These are phyloP conservation scores for Mucor lusitanicus DNA, from an alignment of 371 early-diverging fungal species.

Conservation along the genomic window DNA sequence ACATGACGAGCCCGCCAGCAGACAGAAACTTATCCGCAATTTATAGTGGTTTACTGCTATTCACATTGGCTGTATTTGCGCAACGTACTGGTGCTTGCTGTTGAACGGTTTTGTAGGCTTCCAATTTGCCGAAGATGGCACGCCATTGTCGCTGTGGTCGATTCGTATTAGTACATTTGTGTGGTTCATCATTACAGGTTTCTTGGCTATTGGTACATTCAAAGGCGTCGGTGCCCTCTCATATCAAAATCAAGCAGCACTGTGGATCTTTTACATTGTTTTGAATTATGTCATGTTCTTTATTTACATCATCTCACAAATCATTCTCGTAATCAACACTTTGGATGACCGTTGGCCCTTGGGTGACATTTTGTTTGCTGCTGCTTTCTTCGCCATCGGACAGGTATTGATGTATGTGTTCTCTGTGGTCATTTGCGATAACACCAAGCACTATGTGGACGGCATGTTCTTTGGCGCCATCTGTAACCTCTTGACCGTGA, in stretches of 20 bases:
- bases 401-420: conserved; percentile 82
- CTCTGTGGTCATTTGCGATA: conserved; percentile 78
- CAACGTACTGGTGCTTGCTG: conserved; percentile 89
- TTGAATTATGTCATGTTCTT: conserved; percentile 83
- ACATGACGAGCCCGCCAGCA: conserved; percentile 1
- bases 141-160: conserved; percentile 86
- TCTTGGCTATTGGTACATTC: conserved; percentile 88
- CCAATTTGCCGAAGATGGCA: conserved; percentile 97
- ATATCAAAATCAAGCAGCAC: conserved; percentile 50
- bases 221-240: conserved; percentile 64
- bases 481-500: conserved; percentile 89
- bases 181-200: conserved; percentile 81
- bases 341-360: conserved; percentile 97
- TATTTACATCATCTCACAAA: conserved; percentile 88
- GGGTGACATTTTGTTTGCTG: conserved; percentile 89
- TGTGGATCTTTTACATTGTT: conserved; percentile 90
- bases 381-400: conserved; percentile 84
- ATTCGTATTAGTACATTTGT: conserved; percentile 83
- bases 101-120: conserved; percentile 95
- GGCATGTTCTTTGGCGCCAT: conserved; percentile 96
- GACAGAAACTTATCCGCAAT: too few species aligned
- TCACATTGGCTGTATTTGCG: conserved; percentile 80
- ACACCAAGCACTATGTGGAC: conserved; percentile 93
- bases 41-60: conserved; percentile 91
- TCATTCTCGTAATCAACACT: conserved; percentile 89